Evolutionary conservation across 305 asterid species (phyloP).

Genomic region (Rubia peregrina): DNA sequence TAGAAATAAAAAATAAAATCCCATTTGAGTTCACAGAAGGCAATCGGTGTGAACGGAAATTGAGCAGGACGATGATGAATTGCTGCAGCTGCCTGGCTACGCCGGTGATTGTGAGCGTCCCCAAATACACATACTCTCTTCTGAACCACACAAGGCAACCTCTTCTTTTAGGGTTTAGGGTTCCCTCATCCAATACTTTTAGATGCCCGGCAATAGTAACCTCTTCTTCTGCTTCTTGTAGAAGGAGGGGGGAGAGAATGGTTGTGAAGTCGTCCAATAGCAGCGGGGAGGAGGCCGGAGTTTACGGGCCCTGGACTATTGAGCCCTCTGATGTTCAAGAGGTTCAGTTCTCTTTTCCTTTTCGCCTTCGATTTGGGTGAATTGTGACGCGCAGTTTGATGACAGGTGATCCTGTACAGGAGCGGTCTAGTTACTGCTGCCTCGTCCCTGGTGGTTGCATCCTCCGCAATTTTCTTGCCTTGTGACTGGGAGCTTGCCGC

Average conservation of each 20-base stretch:
- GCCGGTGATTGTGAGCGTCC: background rate
- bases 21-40: background rate
- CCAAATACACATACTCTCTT: background rate
- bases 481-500: conserved; percentile 25
- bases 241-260: background rate
- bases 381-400: background rate
- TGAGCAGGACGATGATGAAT: background rate
- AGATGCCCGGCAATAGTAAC: background rate
- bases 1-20: too few relatives aligned
- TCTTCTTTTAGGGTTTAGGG: too few relatives aligned
- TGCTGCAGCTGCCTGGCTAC: background rate
- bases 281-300: conserved; percentile 34
- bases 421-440: conserved; percentile 84
- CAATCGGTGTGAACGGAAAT: background rate
- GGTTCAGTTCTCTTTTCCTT: conserved; percentile 11
- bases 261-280: background rate
- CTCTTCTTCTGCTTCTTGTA: background rate
- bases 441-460: conserved; percentile 58
- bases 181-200: background rate
- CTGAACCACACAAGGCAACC: too few relatives aligned
- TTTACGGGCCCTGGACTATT: conserved; percentile 79
- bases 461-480: conserved; percentile 51
- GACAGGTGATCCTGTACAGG: conserved; percentile 62
- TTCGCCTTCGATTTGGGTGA: background rate
- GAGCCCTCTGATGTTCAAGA: conserved; percentile 77